Conservation (phyloP, 1,139 yeast species). For the Suhomyces wounanorum region DNA sequence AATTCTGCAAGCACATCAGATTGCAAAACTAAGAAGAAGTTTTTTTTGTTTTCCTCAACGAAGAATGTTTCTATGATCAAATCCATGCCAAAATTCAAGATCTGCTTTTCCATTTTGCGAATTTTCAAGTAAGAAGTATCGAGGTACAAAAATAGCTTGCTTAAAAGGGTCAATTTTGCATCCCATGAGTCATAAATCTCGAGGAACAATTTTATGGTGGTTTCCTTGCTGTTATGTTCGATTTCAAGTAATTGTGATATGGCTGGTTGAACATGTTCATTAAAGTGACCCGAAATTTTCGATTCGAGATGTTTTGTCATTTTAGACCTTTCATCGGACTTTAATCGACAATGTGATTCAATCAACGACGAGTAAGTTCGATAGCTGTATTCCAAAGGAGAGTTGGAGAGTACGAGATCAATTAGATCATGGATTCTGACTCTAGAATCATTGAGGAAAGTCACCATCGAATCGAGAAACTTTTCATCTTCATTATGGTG, state of each 20-base stretch:
- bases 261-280: not conserved
- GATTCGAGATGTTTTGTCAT: slow-evolving; percentile 25
- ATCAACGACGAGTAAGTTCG: slow-evolving; percentile 31
- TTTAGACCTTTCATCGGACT: slow-evolving; percentile 35
- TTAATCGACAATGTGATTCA: slow-evolving; percentile 37
- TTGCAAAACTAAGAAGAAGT: not conserved
- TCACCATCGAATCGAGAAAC: slow-evolving; percentile 6
- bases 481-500: slow-evolving; percentile 11
- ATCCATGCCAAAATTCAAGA: slow-evolving; percentile 28
- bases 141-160: slow-evolving; percentile 37
- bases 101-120: slow-evolving; percentile 32
- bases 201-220: slow-evolving; percentile 10
- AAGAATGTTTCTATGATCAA: slow-evolving; percentile 24
- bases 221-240: not conserved
- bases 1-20: slow-evolving; percentile 1
- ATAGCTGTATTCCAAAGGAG: slow-evolving; percentile 25
- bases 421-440: slow-evolving; percentile 17
- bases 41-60: slow-evolving; percentile 6
- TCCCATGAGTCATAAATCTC: slow-evolving; percentile 29
- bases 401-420: slow-evolving; percentile 23
- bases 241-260: not conserved
- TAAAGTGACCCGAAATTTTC: slow-evolving; percentile 23
- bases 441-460: slow-evolving; percentile 13
- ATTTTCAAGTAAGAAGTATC: slow-evolving; percentile 38
- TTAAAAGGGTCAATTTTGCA: slow-evolving; percentile 24